Evolutionary conservation across 441 rosid species (phyloP), one percentile per base, ranked within the genome.

Genomic region (Erodium chrysanthum): DNA sequence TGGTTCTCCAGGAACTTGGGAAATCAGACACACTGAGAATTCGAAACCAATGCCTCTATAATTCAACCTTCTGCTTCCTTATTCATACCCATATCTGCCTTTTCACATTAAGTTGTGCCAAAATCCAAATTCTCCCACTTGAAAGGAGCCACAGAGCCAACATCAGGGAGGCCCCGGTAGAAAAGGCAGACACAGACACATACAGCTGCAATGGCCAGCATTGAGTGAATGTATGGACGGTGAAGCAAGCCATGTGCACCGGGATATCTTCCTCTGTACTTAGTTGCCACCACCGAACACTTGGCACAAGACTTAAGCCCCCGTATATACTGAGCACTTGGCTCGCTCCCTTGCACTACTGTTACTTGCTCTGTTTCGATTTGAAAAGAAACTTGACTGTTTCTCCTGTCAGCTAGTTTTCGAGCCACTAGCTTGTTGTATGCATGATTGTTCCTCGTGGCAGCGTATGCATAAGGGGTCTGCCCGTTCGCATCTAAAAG

Each of bases 161-260:
- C 80, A 18, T 81, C 73, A 0, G 93, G 96, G 23, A 80, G 79
- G 23, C 90, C 92, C 37, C 94, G 86, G 73, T 85, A 70, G 86
- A 89, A 89, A 54, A 91, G 78, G 78, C 97, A 91, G 61, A 91
- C 97, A 78, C 97, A 91, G 70, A 91, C 96, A 63, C 96, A 91
- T 22, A 91, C 96, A 0, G 97, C 92, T 0, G 96, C 97, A 73
- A 91, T 78, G 68, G 92, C 88, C 22, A 91, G 92, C 92, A 91
- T 84, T 12, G 96, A 91, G 77, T 91, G 92, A 75, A 87, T 75
- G 58, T 81, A 85, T 7, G 97, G 91, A 58, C 88, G 89, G 71
- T 85, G 89, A 85, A 89, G 90, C 76, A 91, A 76, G 23, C 92
- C 88, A 11, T 70, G 86, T 17, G 91, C 75, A 42, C 86, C 83